Evolutionary conservation across 225 moss, liverwort and hornwort species (phyloP).

Genomic region (Lunularia cruciata): DNA sequence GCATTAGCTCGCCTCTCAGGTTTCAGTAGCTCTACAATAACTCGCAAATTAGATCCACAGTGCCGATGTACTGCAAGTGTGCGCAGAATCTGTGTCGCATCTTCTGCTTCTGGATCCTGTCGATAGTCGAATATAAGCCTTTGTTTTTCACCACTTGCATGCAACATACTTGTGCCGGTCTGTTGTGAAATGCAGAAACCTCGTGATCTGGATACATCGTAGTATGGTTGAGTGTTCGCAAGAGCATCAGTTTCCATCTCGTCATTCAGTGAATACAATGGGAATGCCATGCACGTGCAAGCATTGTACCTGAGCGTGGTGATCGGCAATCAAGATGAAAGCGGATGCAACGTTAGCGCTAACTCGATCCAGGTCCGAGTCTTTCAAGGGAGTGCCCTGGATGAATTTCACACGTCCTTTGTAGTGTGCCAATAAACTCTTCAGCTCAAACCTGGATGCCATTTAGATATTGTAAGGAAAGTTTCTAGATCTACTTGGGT

Average conservation of each 20-base stretch:
- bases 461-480: neutral
- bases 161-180: too few relatives aligned
- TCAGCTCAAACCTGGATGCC: slow-evolving; percentile 68
- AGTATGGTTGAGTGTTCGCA: neutral
- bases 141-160: too few relatives aligned
- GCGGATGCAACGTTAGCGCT: slow-evolving; percentile 91
- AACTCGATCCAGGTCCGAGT: slow-evolving; percentile 92
- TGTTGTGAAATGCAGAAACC: too few relatives aligned
- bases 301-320: slow-evolving; percentile 60
- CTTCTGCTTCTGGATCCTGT: slow-evolving; percentile 84
- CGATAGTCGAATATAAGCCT: slow-evolving; percentile 2
- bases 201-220: too few relatives aligned
- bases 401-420: slow-evolving; percentile 79
- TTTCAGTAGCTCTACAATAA: slow-evolving; percentile 88
- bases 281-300: neutral
- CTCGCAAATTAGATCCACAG: slow-evolving; percentile 70
- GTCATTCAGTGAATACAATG: neutral
- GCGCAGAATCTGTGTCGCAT: slow-evolving; percentile 90
- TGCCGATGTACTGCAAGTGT: slow-evolving; percentile 81
- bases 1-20: slow-evolving; percentile 84
- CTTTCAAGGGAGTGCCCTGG: slow-evolving; percentile 79
- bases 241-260: neutral
- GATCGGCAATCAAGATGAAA: slow-evolving; percentile 81
- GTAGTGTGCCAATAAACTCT: slow-evolving; percentile 76
- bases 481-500: too few relatives aligned